Conservation (phyloP, 129 eudicot genomes). For the Apium graveolens region DNA sequence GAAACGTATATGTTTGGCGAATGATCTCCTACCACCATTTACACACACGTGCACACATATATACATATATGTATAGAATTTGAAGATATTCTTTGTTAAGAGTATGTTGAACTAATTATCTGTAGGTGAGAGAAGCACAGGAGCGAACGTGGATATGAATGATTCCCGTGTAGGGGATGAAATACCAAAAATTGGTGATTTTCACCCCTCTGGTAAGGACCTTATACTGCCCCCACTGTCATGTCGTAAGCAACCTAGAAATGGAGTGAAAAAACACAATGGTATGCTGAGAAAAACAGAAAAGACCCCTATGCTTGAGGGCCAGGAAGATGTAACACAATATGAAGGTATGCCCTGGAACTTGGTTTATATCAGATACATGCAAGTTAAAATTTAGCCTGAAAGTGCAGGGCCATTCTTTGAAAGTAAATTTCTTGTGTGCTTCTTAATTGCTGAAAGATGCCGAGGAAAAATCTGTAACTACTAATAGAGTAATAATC, state of each 20-base stretch:
- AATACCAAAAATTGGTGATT: background rate
- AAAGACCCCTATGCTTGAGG: background rate
- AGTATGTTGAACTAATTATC: background rate
- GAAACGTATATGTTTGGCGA: background rate
- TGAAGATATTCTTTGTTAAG: background rate
- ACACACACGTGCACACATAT: background rate
- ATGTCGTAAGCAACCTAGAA: background rate
- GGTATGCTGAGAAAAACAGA: background rate
- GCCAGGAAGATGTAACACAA: background rate
- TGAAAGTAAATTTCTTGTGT: background rate
- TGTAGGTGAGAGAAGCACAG: constrained; percentile 1
- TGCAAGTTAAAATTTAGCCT: no score
- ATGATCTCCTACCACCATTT: background rate
- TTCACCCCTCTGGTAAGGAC: background rate
- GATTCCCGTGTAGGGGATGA: background rate
- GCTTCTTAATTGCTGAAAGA: background rate
- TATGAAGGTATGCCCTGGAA: constrained; percentile 1
- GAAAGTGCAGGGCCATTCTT: background rate
- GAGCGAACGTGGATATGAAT: no score
- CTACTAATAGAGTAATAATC: background rate
- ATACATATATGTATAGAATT: background rate
- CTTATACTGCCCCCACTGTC: background rate
- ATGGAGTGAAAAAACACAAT: background rate
- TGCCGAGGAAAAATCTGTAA: background rate
- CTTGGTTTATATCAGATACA: no score